Evolutionary conservation across 768 basidiomycete genomes (phyloP).

Genomic region (Hypsizygus marmoreus): DNA sequence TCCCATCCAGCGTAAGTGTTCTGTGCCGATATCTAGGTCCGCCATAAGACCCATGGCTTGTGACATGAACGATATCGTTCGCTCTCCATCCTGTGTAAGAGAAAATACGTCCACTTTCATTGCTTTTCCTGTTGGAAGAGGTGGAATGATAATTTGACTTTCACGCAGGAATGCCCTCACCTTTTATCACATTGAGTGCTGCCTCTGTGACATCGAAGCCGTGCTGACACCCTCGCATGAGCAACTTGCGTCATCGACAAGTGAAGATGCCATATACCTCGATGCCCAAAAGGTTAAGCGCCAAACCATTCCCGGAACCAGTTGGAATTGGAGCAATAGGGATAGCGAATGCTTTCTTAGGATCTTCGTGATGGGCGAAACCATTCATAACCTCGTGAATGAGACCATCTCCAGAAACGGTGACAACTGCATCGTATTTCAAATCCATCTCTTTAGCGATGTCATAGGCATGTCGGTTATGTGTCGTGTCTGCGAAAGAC

Average conservation of each 20-base stretch:
- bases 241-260: not conserved
- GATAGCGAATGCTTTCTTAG: constrained; percentile 59
- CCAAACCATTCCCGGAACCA: constrained; percentile 79
- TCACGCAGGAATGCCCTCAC: too few relatives aligned
- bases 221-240: constrained; percentile 38
- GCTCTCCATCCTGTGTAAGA: constrained; percentile 64
- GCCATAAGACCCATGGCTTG: constrained; percentile 86
- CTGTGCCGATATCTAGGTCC: constrained; percentile 82
- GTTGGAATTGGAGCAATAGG: constrained; percentile 81
- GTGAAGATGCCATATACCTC: constrained; percentile 40
- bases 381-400: constrained; percentile 86
- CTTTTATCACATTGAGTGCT: constrained; percentile 80
- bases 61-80: constrained; percentile 77
- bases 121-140: constrained; percentile 68
- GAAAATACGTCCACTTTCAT: constrained; percentile 82
- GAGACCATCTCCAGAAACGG: constrained; percentile 84
- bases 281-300: constrained; percentile 73
- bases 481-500: constrained; percentile 55
- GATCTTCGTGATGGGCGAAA: constrained; percentile 64
- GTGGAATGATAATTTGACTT: not conserved
- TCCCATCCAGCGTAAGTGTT: constrained; percentile 86
- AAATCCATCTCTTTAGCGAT: constrained; percentile 58
- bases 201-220: constrained; percentile 75
- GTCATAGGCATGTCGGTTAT: constrained; percentile 64
- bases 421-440: constrained; percentile 69